Base-by-base conservation (phyloP, 2,329 filamentous ascomycete genomes). In the Xylaria sp. region DNA sequence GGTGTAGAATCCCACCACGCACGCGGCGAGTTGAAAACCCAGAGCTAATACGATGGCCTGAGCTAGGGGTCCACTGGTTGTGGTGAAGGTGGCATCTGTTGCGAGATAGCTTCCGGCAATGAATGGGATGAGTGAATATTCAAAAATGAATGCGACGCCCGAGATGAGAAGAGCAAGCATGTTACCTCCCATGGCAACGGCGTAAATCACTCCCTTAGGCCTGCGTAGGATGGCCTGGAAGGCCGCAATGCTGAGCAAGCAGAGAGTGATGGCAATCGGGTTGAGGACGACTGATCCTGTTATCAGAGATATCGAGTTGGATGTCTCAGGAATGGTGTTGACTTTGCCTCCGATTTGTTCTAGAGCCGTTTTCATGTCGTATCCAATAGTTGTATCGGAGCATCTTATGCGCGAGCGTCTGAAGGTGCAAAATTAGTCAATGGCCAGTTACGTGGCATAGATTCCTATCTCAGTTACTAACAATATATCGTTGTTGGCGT, bases 1-100 rank as follows among this genome's bases (percentile, higher is more conserved):
- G 15, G 45, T 58, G 28, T 70, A 72, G 30, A 72, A 72, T 18
- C 63, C 64, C 1, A 71, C 50, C 1, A 46, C 41, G 39, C 62
- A 67, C 1, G 66, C 68, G 8, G 45, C 45, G 3, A 67, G n/a
- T 32, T 70, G 66, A 28, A 50, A 43, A 3, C 43, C 18, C 12
- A 67, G 9, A 18, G 66, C 61, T 18, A 46, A 7, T 4, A 43
- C 20, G n/a, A 56, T 30, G 4, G 61, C 64, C 5, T 67, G 46
- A n/a, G 43, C 43, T 0, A 59, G 4, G 4, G 64, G 66, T 10
- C 70, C 70, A 20, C 25, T 30, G 12, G 53, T 59, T 4, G 62
- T 53, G 2, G 41, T 61, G 39, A 63, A 53, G 18, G 30, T 25
- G 28, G 25, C 41, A 15, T n/a, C 53, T 4, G 39, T 50, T 13